Conservation (phyloP, 2,329 filamentous ascomycete species). For the Cytospora piceicola region DNA sequence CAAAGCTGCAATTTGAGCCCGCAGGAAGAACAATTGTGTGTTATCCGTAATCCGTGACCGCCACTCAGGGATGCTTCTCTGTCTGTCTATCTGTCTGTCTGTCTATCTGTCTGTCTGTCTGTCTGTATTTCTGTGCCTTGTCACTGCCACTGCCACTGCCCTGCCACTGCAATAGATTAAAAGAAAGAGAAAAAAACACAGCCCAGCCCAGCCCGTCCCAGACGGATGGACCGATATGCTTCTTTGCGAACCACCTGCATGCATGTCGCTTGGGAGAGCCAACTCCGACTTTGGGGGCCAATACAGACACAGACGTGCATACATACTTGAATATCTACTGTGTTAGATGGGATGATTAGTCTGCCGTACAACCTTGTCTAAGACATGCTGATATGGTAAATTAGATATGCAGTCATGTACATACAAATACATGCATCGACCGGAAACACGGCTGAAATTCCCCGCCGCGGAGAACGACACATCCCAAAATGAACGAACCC, state of each 20-base stretch:
- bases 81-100: background rate
- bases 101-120: background rate
- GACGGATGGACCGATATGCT: conserved; percentile 14
- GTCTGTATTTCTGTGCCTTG: background rate
- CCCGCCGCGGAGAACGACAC: too few species aligned
- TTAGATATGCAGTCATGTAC: too few species aligned
- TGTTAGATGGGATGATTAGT: background rate
- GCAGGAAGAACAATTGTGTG: background rate
- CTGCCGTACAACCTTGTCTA: background rate
- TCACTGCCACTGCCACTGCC: too few species aligned
- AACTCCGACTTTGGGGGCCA: background rate
- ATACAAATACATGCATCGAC: too few species aligned
- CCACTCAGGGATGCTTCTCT: background rate
- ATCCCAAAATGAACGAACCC: too few species aligned
- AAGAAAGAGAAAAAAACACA: too few species aligned
- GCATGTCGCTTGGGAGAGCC: background rate
- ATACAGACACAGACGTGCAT: background rate
- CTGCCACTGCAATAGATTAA: too few species aligned
- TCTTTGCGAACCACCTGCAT: conserved; percentile 22
- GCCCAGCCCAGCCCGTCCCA: too few species aligned
- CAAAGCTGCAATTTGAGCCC: background rate
- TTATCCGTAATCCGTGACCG: background rate
- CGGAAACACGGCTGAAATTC: too few species aligned
- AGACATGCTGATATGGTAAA: background rate
- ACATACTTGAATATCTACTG: too few species aligned